Percentiles rank a stretch among this genome's conserved stretches.
These are phyloP conservation scores for Phytophthora capsici DNA, from an alignment of 352 stramenopile genomes.

Conservation along the genomic window DNA sequence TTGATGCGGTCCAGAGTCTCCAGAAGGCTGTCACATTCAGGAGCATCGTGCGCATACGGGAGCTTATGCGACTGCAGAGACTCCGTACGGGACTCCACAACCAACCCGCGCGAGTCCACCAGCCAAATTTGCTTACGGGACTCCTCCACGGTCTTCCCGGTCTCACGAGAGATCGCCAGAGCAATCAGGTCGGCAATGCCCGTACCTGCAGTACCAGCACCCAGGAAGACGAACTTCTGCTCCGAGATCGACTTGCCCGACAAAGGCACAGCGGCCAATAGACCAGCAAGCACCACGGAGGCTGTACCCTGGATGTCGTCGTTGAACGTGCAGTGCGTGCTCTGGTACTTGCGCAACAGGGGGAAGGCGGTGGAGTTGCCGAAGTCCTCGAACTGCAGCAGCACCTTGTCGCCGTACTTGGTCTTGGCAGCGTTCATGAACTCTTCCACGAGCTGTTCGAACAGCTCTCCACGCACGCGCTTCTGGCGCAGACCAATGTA, in stretches of 20 bases:
- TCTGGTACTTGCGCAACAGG: slow-evolving; percentile 84
- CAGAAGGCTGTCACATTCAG: slow-evolving; percentile 67
- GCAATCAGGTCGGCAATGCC: slow-evolving; percentile 95
- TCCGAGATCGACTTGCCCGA: slow-evolving; percentile 86
- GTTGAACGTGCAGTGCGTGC: slow-evolving; percentile 93
- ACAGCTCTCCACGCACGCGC: slow-evolving; percentile 88
- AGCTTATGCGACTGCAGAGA: slow-evolving; percentile 92
- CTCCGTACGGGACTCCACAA: slow-evolving; percentile 69
- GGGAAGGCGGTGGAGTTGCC: slow-evolving; percentile 88
- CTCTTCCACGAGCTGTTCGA: slow-evolving; percentile 96
- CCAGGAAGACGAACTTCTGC: slow-evolving; percentile 96
- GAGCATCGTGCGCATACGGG: slow-evolving; percentile 84
- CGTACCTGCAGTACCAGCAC: slow-evolving; percentile 93
- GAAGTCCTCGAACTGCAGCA: slow-evolving; percentile 92
- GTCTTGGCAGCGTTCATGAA: slow-evolving; percentile 95
- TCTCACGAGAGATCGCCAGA: slow-evolving; percentile 90
- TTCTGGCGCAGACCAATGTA: slow-evolving; percentile 95
- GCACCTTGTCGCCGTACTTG: slow-evolving; percentile 84
- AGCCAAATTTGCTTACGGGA: slow-evolving; percentile 93
- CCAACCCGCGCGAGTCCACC: slow-evolving; percentile 92
- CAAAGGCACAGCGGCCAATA: slow-evolving; percentile 73
- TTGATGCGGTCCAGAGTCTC: slow-evolving; percentile 86
- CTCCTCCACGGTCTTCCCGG: slow-evolving; percentile 84
- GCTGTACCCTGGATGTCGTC: slow-evolving; percentile 97
- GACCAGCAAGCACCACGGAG: slow-evolving; percentile 79